Evolutionary conservation across 495 filamentous ascomycete species (phyloP), one percentile per base, ranked within the genome.

Genomic region (Penicillium crystallinum): DNA sequence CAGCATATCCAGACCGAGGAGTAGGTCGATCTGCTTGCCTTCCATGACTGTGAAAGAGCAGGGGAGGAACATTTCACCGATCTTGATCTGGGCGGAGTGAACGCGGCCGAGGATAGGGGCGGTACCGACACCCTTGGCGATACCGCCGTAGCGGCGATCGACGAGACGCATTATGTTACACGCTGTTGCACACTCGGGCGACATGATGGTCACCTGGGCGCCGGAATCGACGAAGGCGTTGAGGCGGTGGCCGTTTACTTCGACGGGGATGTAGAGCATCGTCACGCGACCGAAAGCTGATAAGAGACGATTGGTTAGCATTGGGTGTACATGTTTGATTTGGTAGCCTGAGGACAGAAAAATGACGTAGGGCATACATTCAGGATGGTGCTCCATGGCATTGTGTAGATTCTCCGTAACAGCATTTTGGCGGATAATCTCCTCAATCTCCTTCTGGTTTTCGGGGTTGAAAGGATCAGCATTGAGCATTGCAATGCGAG

Each of bases 11-110:
- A 99, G 74, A 6, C 93, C 93, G 10, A 99, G 78, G 7, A 99
- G 80, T 10, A 99, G 76, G 60, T 97, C 93, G n/a, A 97, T 93
- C 52, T 88, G 84, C 69, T 97, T 99, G 31, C 93, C 93, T 70
- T 99, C 93, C 93, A 99, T 97, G 56, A 99, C 93, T n/a, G 95
- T 97, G 70, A 99, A 99, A 42, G 87, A 88, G 75, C 91, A 97
- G 0, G 91, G 83, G 44, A 99, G 79, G 62, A 89, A 90, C 61
- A 91, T 81, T 31, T 79, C 80, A 15, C 93, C 95, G 56, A 99
- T 95, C 71, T 88, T 89, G 65, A 97, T 92, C 67, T 88, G 88
- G 12, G 95, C 92, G 15, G 86, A 88, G 63, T 97, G 93, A 0
- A 99, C 93, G 22, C 91, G 90, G 33, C 93, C 93, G 15, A 99